Evolutionary conservation across 768 basidiomycete species (phyloP).

Genomic region (Mycena epipterygia): DNA sequence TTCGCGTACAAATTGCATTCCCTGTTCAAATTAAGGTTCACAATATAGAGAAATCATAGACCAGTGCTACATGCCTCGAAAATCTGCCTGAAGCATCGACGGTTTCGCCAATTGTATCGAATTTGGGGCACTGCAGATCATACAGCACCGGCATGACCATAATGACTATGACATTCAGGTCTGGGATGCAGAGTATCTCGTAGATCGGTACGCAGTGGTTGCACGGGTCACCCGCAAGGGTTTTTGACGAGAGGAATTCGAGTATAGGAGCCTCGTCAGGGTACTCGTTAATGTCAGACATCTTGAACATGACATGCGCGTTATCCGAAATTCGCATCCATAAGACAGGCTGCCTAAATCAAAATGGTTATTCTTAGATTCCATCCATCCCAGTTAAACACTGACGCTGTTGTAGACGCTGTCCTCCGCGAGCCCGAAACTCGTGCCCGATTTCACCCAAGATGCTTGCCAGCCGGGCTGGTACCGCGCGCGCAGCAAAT

Average conservation of each 20-base stretch:
- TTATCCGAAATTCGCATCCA: neutral
- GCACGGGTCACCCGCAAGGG: neutral
- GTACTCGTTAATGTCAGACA: neutral
- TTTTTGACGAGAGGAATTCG: neutral
- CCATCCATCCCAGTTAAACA: neutral
- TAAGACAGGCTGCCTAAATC: neutral
- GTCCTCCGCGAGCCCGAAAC: neutral
- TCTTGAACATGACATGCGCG: neutral
- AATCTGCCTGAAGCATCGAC: neutral
- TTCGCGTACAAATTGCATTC: neutral
- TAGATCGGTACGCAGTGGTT: neutral
- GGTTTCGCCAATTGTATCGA: neutral
- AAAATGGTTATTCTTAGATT: too few species aligned
- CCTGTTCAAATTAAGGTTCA: neutral
- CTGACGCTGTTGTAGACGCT: neutral
- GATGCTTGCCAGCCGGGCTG: neutral
- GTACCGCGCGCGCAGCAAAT: neutral
- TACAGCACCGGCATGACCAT: neutral
- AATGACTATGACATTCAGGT: neutral
- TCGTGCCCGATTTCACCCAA: neutral
- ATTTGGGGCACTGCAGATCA: neutral
- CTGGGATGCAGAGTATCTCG: neutral
- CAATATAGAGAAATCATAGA: neutral
- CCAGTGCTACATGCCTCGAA: neutral
- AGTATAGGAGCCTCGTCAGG: neutral